Base-by-base conservation (phyloP, 1,284 basidiomycete genomes). In the Ustilago hordei region DNA sequence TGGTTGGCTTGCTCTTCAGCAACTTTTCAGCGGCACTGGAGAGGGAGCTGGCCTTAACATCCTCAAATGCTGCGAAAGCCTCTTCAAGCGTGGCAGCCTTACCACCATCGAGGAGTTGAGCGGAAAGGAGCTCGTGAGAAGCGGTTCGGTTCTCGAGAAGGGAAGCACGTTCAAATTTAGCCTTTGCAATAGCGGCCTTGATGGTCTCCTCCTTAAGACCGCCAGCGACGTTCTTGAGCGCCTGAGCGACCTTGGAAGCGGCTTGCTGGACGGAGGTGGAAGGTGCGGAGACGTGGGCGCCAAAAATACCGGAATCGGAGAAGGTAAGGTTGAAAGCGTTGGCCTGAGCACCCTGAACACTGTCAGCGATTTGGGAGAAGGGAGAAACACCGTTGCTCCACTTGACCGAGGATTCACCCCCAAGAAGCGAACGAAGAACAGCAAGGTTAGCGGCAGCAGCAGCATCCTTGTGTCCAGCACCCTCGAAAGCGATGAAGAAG, bases 1-100 rank as follows among this genome's bases (percentile, higher is more conserved):
- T 75, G 19, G 84, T 84, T 9, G 84, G 76, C 78, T 82, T 85
- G 79, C 69, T 78, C 81, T 84, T 84, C 65, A 86, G 80, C 32
- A 82, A 58, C 66, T 81, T 80, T 55, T 77, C 78, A 15, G 77
- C 84, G 4, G 71, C 75, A 4, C 63, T 71, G 19, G 71, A 61
- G 19, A 85, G 68, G 54, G 71, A 68, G 23, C 38, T 39, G 9
- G 82, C 72, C 55, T 78, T 75, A 39, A 86, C 84, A 43, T 55
- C 69, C 41, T 84, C 83, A 32, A 86, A 68, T 23, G 72, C 69
- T 3, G 71, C 54, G 50, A 85, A 78, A 34, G 56, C 45, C 28
- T 78, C 73, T 45, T 81, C 79, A 19, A 82, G 53, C n/a, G 74
- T 64, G 4, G 61, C 57, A 9, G 79, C 71, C 41, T 69, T 70